Evolutionary conservation across 495 filamentous ascomycete species (phyloP).

Genomic region (Hypoxylon trugodes): DNA sequence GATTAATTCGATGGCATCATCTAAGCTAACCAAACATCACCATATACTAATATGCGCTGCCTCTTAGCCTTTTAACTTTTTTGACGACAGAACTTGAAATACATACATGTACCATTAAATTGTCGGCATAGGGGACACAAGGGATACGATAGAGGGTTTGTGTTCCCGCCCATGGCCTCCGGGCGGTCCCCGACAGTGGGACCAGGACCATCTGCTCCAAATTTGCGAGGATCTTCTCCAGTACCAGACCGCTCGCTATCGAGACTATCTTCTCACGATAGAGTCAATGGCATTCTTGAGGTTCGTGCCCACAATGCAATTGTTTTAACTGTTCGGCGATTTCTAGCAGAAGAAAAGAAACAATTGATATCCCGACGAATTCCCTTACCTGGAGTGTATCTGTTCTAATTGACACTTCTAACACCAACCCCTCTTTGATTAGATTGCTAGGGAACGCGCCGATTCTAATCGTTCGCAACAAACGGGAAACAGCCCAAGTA

Average conservation of each 20-base stretch:
- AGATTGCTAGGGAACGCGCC: slow-evolving; percentile 44
- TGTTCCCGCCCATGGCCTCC: slow-evolving; percentile 29
- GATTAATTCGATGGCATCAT: slow-evolving; percentile 30
- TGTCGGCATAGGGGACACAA: neutral
- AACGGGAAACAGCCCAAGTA: slow-evolving; percentile 22
- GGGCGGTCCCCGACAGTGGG: slow-evolving; percentile 30
- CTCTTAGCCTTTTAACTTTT: slow-evolving; percentile 14
- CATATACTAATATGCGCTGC: slow-evolving; percentile 6
- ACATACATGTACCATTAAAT: neutral
- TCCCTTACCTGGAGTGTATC: neutral
- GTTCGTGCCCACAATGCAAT: slow-evolving; percentile 38
- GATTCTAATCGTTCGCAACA: slow-evolving; percentile 34
- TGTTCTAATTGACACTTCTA: slow-evolving; percentile 17
- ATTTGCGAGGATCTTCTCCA: slow-evolving; percentile 24
- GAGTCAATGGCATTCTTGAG: slow-evolving; percentile 56
- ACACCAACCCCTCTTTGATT: neutral
- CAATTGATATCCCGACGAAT: neutral
- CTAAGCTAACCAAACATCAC: slow-evolving; percentile 29
- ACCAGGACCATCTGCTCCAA: slow-evolving; percentile 29
- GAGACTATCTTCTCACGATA: slow-evolving; percentile 49
- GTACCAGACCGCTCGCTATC: slow-evolving; percentile 29
- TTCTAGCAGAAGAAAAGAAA: slow-evolving; percentile 3
- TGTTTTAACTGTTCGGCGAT: neutral
- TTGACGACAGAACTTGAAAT: neutral
- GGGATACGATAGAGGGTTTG: too few species aligned